Base-by-base conservation (phyloP, 2,329 filamentous ascomycete genomes). In the Periconia sp. region DNA sequence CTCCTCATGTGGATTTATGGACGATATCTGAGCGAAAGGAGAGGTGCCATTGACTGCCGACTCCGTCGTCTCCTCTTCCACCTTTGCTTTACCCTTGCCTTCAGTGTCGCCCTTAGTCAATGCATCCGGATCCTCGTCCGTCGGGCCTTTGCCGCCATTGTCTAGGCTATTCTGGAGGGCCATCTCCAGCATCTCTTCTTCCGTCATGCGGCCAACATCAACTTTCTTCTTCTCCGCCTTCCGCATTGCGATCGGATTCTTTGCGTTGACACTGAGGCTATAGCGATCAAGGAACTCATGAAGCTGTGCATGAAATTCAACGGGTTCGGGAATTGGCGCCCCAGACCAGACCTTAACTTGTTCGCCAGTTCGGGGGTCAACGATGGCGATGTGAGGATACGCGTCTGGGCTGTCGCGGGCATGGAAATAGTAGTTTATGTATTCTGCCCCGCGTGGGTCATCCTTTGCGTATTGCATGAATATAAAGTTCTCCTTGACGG, bases 211-310 rank as follows among this genome's bases (percentile, higher is more conserved):
- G 45, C 88, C 87, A 2, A 96, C 82, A 53, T 92, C 89, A 40
- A 88, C 78, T 37, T 82, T 78, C 63, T 86, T 86, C 42, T 80
- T 79, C 63, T 90, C 87, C 3, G 85, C 79, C 68, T 89, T 89
- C 40, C 86, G 78, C 65, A 84, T 87, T 17, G 90, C 87, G 4
- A 99, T 90, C 0, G 94, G 94, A 63, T 99, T 99, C 74, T 95
- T 95, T 66, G 87, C 92, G 61, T 89, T 87, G 31, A 84, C 83
- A 21, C 88, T 89, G 36, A 99, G 77, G 65, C 92, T 96, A 74
- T 97, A 99, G 17, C 94, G 84, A 65, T 97, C 94, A n/a, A 99
- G 81, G 59, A 99, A 99, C 70, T 97, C 92, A 62, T 90, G 88
- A 2, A 99, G 79, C 64, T 96, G 89, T 63, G 91, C 89, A 48